Evolutionary conservation across 2,329 filamentous ascomycete species (phyloP), one percentile per base, ranked within the genome.

Genomic region (Botrytis fabae): DNA sequence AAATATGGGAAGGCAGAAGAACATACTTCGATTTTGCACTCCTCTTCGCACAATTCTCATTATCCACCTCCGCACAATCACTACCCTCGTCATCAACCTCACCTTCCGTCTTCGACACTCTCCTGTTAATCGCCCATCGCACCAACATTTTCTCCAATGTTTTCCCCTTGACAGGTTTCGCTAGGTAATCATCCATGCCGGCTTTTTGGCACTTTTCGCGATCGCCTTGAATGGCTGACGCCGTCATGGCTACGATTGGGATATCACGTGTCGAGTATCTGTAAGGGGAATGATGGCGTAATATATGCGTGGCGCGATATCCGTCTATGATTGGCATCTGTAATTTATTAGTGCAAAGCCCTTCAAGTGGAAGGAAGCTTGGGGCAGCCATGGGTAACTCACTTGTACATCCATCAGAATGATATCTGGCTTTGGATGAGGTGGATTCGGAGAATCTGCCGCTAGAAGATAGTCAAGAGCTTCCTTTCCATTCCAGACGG

Each of bases 241-340:
- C 92, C 0, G 92, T 94, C 91, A 94, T 93, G n/a, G 92, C 92
- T 54, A 94, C 90, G 69, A 94, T 93, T 0, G 92, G 92, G 8
- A 93, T 90, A 61, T 90, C 85, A 71, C 86, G 84, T 6, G 89
- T 84, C 70, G 87, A 86, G 2, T 83, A 78, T 59, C 86, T 89
- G 81, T 92, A 94, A 0, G 91, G 90, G 2, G 86, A 79, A 76
- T 92, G 89, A 72, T 92, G 90, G 25, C 92, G 86, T 63, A 95
- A 86, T 16, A 92, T 85, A 77, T 93, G 91, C 0, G 92, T 95
- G 60, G 92, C 92, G 73, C 89, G 88, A 80, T 95, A 95, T 1
- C 93, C 93, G 78, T 95, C 93, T 75, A 93, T 89, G 57, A 94
- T 88, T 40, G 90, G 89, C 89, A 93, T 92, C 70, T 71, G 42